Conservation (phyloP, 495 filamentous ascomycete species). For the Acidomyces sp. region DNA sequence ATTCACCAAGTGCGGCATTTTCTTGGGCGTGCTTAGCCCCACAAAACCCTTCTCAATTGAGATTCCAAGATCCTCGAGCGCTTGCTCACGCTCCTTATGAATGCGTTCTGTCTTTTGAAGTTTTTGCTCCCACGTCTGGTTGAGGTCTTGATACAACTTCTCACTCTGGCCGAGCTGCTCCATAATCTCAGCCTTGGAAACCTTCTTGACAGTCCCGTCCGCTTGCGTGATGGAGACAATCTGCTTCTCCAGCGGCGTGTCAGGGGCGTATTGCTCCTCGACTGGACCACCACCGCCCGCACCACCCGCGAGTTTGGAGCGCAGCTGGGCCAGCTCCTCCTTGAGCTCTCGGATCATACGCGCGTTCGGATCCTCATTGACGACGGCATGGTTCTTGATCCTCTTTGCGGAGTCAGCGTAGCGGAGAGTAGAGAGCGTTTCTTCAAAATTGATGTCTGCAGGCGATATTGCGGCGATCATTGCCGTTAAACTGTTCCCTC, state of each 20-base stretch:
- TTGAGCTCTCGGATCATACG: constrained; percentile 98
- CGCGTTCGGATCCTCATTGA: constrained; percentile 98
- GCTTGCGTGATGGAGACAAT: constrained; percentile 84
- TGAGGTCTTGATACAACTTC: constrained; percentile 90
- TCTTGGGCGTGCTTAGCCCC: constrained; percentile 89
- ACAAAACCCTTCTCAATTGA: constrained; percentile 98
- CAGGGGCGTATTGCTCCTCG: constrained; percentile 78
- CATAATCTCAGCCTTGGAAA: constrained; percentile 95
- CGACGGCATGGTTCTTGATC: constrained; percentile 99
- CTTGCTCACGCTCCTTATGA: constrained; percentile 91
- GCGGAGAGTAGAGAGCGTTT: constrained; percentile 85
- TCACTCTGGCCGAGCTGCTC: constrained; percentile 92
- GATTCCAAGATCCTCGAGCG: constrained; percentile 91
- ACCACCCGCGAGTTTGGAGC: constrained; percentile 63
- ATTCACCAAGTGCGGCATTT: constrained; percentile 98
- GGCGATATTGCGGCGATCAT: constrained; percentile 99
- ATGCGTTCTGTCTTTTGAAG: constrained; percentile 88
- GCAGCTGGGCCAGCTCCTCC: constrained; percentile 76
- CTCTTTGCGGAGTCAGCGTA: constrained; percentile 97
- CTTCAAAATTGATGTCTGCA: constrained; percentile 98
- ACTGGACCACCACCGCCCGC: constrained; percentile 33
- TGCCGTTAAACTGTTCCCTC: constrained; percentile 97
- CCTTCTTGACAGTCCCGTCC: constrained; percentile 81
- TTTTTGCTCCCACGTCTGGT: constrained; percentile 98
- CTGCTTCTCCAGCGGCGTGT: constrained; percentile 85